Conservation (phyloP, 2,329 filamentous ascomycete species). For the Colletotrichum tamarilloi region DNA sequence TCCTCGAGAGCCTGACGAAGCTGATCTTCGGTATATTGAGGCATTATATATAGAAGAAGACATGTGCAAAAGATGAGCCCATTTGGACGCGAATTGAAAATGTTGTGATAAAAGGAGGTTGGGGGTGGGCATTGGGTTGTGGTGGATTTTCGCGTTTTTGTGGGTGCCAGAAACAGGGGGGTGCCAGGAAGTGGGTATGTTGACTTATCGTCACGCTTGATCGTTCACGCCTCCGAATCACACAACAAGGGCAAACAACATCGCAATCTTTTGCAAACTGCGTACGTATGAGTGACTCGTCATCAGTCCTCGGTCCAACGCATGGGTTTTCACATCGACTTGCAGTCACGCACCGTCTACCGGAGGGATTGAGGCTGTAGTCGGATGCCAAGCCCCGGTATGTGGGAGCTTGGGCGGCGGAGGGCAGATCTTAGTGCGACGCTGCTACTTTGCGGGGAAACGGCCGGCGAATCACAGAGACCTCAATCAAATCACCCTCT, state of each 20-base stretch:
- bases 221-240: neutral
- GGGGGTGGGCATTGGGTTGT: too few species aligned
- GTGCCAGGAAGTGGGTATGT: too few species aligned
- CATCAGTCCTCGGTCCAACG: neutral
- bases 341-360: neutral
- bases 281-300: slow-evolving; percentile 6
- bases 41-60: too few species aligned
- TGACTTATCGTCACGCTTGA: neutral
- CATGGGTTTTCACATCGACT: slow-evolving; percentile 7
- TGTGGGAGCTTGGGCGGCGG: slow-evolving; percentile 13
- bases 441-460: slow-evolving; percentile 7
- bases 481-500: slow-evolving; percentile 2
- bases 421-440: slow-evolving; percentile 2
- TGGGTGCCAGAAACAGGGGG: too few species aligned
- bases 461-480: neutral
- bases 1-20: too few species aligned
- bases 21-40: too few species aligned
- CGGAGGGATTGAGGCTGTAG: slow-evolving; percentile 7
- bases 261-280: slow-evolving; percentile 4
- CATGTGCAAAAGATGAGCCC: too few species aligned
- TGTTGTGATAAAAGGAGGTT: too few species aligned
- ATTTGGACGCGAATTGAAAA: too few species aligned
- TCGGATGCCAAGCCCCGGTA: slow-evolving; percentile 7
- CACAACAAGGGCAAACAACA: neutral
- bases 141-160: too few species aligned